phyloP scores from a whole-genome alignment of 176 grass and related monocot genomes.

The Hsuehochloa calcarea region DNA sequence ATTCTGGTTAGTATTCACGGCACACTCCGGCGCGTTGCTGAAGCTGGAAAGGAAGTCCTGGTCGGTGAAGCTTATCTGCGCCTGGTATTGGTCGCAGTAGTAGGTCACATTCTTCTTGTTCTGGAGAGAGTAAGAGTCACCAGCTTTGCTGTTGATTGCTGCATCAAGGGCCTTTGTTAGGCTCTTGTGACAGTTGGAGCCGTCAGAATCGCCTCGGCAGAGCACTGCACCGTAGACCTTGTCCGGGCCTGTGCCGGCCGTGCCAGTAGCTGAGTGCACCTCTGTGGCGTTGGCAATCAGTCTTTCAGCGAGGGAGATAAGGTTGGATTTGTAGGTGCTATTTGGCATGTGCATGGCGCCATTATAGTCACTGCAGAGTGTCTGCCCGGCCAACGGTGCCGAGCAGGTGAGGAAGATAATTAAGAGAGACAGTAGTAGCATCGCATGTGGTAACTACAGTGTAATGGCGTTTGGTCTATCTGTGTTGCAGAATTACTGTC shows the following conservation, averaged over 20 bases:
- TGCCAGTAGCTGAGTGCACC: constrained; percentile 29
- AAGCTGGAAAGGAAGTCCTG: constrained; percentile 37
- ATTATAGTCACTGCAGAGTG: constrained; percentile 19
- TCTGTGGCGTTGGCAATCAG: background rate
- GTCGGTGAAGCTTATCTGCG: constrained; percentile 39
- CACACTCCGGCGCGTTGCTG: background rate
- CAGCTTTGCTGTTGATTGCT: constrained; percentile 7
- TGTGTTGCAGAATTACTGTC: constrained; percentile 5
- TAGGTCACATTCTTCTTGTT: constrained; percentile 25
- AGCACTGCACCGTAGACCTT: constrained; percentile 35
- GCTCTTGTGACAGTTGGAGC: constrained; percentile 2
- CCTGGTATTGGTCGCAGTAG: constrained; percentile 32
- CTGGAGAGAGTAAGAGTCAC: background rate
- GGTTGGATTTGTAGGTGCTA: constrained; percentile 33
- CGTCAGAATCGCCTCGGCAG: constrained; percentile 36
- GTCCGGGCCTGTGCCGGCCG: constrained; percentile 1
- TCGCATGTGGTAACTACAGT: background rate
- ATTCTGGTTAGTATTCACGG: constrained; percentile 1
- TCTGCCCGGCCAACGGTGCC: background rate
- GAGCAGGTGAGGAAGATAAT: constrained; percentile 22
- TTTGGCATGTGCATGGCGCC: constrained; percentile 33
- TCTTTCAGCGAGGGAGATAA: constrained; percentile 9
- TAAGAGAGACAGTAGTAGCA: background rate
- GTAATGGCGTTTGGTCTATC: constrained; percentile 9
- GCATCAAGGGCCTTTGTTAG: background rate